Evolutionary conservation across 495 filamentous ascomycete species (phyloP), one percentile per base, ranked within the genome.

Genomic region (Penicillium crystallinum): DNA sequence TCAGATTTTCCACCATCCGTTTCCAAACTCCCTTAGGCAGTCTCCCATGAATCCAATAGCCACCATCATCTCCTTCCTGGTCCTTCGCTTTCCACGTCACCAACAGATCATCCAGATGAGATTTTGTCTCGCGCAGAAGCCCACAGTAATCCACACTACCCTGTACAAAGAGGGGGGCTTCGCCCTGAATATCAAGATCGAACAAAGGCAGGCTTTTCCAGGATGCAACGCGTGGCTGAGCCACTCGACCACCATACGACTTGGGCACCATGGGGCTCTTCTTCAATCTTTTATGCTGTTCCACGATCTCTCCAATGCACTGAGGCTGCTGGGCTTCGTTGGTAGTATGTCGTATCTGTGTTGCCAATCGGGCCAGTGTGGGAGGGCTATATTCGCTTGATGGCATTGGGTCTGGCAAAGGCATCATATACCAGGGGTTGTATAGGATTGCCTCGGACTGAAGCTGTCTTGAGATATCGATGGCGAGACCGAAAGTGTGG

Each of bases 101-200:
- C 15, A 52, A 11, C 33, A 44, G 30, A 21, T 52, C 49, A 45
- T 52, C 49, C 31, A 52, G 19, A 29, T 45, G 39, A 6, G 18
- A 25, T 23, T 17, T 30, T 0, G 49, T 37, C 31, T 52, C 40
- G 6, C 49, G 39, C 21, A 52, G 7, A 38, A 45, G 15, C 1
- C 49, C 49, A 12, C 49, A 52, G 18, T 52, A 52, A 15, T 52
- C 49, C 6, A 52, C 49, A 37, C 49, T 30, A 1, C 49, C 49
- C 30, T 52, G 49, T 7, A 52, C 49, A 30, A 45, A 52, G n/a
- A 52, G 40, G n/a, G 49, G 49, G 2, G 3, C 30, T 11, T 52
- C 40, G 2, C 49, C 49, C 22, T 52, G 40, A 6, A 52, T 45
- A n/a, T 52, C 31, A 14, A 52, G n/a, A 30, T 45, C 40, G 15